phyloP scores from a whole-genome alignment of 2,329 filamentous ascomycete genomes.

The Paraconiothyrium sp. region DNA sequence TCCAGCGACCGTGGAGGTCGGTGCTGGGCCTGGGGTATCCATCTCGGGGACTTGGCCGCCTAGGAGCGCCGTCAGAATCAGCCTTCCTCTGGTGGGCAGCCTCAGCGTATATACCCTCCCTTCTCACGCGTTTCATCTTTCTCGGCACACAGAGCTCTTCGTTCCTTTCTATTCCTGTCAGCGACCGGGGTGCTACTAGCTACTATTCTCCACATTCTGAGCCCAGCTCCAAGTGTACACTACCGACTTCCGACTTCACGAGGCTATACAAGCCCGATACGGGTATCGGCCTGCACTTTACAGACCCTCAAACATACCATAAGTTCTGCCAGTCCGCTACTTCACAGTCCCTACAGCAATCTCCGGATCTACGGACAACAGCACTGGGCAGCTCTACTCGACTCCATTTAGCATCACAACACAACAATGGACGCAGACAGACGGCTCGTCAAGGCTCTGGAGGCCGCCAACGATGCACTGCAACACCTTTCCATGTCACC shows the following conservation, averaged over 20 bases:
- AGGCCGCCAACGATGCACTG: constrained; percentile 46
- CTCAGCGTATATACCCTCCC: constrained; percentile 32
- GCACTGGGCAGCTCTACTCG: constrained; percentile 15
- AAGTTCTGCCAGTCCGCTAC: constrained; percentile 18
- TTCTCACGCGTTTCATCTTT: constrained; percentile 28
- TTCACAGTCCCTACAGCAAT: constrained; percentile 16
- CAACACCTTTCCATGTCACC: constrained; percentile 47
- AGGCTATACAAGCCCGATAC: constrained; percentile 25
- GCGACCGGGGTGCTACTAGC: constrained; percentile 22
- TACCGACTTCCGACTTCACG: constrained; percentile 22
- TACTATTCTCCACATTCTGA: constrained; percentile 22
- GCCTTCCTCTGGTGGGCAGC: constrained; percentile 17
- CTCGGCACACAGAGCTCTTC: constrained; percentile 21
- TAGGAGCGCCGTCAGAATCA: constrained; percentile 16
- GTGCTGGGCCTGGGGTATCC: constrained; percentile 15
- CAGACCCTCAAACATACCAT: constrained; percentile 22
- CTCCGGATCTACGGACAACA: constrained; percentile 13
- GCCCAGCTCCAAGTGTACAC: constrained; percentile 25
- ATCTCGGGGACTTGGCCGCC: constrained; percentile 10
- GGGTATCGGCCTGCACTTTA: constrained; percentile 24
- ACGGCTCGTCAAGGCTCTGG: constrained; percentile 42
- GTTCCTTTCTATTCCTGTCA: constrained; percentile 31
- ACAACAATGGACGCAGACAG: constrained; percentile 41
- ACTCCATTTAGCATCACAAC: constrained; percentile 17
- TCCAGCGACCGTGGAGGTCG: background rate